Conservation (phyloP, 2,329 filamentous ascomycete species). For the Aspergillus nomiae region DNA sequence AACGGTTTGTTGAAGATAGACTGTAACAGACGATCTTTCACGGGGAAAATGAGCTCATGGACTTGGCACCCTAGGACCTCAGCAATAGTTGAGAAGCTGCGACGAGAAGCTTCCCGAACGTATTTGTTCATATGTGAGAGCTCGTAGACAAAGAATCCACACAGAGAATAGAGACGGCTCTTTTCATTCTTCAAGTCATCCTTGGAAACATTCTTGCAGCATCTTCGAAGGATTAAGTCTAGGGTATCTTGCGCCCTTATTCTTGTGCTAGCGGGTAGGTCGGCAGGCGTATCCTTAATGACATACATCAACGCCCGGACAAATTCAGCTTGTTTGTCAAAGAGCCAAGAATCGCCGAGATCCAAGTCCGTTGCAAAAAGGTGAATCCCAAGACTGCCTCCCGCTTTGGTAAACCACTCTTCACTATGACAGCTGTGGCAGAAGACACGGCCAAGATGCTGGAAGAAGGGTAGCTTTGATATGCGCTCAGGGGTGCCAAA, state of each 20-base stretch:
- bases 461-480: conserved; percentile 80
- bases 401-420: conserved; percentile 98
- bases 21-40: conserved; percentile 84
- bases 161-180: conserved; percentile 72
- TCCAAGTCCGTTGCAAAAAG: conserved; percentile 83
- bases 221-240: conserved; percentile 74
- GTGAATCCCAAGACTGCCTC: conserved; percentile 86
- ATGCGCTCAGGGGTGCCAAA: conserved; percentile 74
- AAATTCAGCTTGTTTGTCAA: conserved; percentile 81
- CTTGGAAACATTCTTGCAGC: conserved; percentile 77
- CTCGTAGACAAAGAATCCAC: conserved; percentile 82
- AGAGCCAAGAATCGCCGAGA: conserved; percentile 81
- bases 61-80: conserved; percentile 76
- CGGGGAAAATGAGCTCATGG: conserved; percentile 83
- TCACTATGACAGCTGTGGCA: conserved; percentile 96
- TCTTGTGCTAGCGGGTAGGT: conserved; percentile 87
- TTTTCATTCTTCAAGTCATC: conserved; percentile 72
- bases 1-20: conserved; percentile 96
- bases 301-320: conserved; percentile 92
- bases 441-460: conserved; percentile 77
- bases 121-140: conserved; percentile 95
- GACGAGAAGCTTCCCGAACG: conserved; percentile 83
- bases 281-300: conserved; percentile 95
- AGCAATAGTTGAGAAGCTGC: conserved; percentile 77
- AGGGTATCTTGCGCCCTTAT: conserved; percentile 80